Percentiles rank a stretch among this genome's conserved stretches.
Evolutionary conservation across 257 asterid genomes (phyloP).

Genomic region (Solanum chmielewskii): DNA sequence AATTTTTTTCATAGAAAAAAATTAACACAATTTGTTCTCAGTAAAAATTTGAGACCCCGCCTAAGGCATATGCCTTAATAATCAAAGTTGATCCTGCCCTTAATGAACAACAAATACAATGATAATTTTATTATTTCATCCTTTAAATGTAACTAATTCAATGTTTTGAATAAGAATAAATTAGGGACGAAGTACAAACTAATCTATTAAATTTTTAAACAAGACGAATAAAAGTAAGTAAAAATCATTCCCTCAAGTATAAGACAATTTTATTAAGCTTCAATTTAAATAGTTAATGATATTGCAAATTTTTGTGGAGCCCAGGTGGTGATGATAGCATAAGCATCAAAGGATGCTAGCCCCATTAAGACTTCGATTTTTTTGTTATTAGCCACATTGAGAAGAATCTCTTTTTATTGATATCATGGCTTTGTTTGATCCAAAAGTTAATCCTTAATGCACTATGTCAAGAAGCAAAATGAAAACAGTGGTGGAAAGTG

Average conservation of each 20-base stretch:
- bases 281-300: background rate
- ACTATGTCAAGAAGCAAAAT: too few relatives aligned
- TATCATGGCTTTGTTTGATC: too few relatives aligned
- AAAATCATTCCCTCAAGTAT: background rate
- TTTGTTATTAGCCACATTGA: too few relatives aligned
- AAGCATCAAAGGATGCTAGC: background rate
- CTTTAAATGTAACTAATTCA: background rate
- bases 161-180: background rate
- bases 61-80: background rate
- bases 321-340: background rate
- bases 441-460: too few relatives aligned
- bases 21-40: too few relatives aligned
- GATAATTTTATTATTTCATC: background rate
- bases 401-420: too few relatives aligned
- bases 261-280: background rate
- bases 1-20: too few relatives aligned
- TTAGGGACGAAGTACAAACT: background rate
- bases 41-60: too few relatives aligned
- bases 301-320: background rate
- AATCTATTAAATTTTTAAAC: too few relatives aligned
- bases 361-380: too few relatives aligned
- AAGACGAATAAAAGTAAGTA: too few relatives aligned
- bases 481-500: too few relatives aligned
- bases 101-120: background rate
- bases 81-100: background rate